Evolutionary conservation across 2,329 filamentous ascomycete species (phyloP).

Genomic region (Nemania sp.): DNA sequence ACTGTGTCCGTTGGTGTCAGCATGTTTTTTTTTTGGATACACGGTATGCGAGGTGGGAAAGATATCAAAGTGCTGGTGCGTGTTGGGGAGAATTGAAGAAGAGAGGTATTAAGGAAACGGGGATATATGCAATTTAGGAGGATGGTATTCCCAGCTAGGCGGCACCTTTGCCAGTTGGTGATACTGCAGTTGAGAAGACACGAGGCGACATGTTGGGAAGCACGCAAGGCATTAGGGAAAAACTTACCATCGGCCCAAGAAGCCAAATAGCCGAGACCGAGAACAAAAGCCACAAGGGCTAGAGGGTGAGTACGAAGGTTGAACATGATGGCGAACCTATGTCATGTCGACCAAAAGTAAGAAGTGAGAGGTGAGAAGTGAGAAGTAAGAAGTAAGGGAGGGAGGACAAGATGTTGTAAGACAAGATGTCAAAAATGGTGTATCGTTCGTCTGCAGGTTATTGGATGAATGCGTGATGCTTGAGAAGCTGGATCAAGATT

Average conservation of each 20-base stretch:
- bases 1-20: constrained; percentile 17
- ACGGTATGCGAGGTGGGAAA: neutral
- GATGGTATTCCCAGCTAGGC: neutral
- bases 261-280: neutral
- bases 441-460: neutral
- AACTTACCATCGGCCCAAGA: constrained; percentile 22
- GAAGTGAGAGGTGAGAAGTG: too few relatives aligned
- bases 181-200: too few relatives aligned
- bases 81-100: neutral
- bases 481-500: neutral
- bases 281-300: constrained; percentile 6
- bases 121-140: neutral
- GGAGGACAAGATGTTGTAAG: neutral
- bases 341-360: constrained; percentile 4
- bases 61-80: neutral
- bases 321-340: constrained; percentile 20
- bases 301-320: neutral
- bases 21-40: neutral
- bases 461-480: neutral
- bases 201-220: neutral
- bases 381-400: too few relatives aligned
- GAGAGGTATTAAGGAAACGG: neutral
- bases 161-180: neutral
- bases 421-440: constrained; percentile 2
- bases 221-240: neutral